These are phyloP conservation scores for Cicer bijugum DNA, from an alignment of 306 rosid genomes.

Conservation along the genomic window DNA sequence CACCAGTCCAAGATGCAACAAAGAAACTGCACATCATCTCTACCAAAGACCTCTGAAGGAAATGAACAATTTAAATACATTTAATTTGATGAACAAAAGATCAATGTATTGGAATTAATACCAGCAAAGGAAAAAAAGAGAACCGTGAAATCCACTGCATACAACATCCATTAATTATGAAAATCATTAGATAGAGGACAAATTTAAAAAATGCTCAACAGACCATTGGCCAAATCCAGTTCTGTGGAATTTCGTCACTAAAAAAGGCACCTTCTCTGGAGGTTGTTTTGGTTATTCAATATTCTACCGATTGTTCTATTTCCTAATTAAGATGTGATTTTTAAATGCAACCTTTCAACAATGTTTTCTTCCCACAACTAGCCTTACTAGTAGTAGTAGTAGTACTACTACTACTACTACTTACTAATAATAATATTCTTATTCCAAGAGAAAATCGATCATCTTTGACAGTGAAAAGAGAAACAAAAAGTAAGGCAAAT, in stretches of 20 bases:
- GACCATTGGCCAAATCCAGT: constrained; percentile 17
- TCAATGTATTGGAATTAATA: constrained; percentile 17
- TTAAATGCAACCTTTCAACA: constrained; percentile 29
- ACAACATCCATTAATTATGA: constrained; percentile 19
- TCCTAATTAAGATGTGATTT: constrained; percentile 16
- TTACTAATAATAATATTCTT: background rate
- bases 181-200: background rate
- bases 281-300: constrained; percentile 5
- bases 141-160: constrained; percentile 25
- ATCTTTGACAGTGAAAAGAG: constrained; percentile 23
- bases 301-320: constrained; percentile 1
- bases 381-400: background rate
- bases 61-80: constrained; percentile 24
- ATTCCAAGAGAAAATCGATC: constrained; percentile 14
- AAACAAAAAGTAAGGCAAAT: constrained; percentile 12
- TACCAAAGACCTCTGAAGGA: constrained; percentile 79
- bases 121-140: constrained; percentile 17
- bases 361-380: constrained; percentile 8
- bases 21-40: constrained; percentile 97
- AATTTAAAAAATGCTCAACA: constrained; percentile 6
- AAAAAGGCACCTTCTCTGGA: constrained; percentile 1
- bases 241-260: background rate
- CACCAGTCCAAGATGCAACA: constrained; percentile 99
- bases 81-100: constrained; percentile 25
- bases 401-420: no score